Evolutionary conservation across 352 stramenopile species (phyloP), one percentile per base, ranked within the genome.

Genomic region (Thalassiosira mediterranea): DNA sequence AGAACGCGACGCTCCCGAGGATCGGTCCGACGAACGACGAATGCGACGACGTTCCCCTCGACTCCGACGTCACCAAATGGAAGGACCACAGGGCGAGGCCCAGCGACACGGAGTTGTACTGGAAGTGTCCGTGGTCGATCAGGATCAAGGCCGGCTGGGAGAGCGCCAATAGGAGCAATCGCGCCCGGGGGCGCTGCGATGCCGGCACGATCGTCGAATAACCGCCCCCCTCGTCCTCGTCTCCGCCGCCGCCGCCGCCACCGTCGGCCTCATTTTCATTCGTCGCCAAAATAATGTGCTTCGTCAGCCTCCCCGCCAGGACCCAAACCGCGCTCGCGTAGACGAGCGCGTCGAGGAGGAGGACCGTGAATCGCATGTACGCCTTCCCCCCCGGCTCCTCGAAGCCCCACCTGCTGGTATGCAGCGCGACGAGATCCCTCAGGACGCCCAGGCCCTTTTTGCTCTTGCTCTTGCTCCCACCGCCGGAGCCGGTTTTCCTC

Each of bases 101-200:
- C n/a, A 99, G 78, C n/a, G 94, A 97, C 0, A 98, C 93, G 58
- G 96, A 97, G 79, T 99, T 99, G 88, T 99, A 99, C 93, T 99
- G 97, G 81, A 99, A 99, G 81, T 99, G 97, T n/a, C 96, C 96
- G 76, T 99, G 96, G 79, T 99, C 96, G 68, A 99, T 97, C 7
- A 99, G 86, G 53, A 98, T 66, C 2, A 98, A 63, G 10, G 91
- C 81, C 0, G 97, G 97, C 70, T 93, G 91, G 10, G 79, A 83
- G 31, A 89, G 54, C 10, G 74, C 61, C 11, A 82, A 84, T 10
- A 88, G 11, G 2, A 86, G 58, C 26, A 67, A 37, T 56, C 72
- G 79, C 4, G 76, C 34, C 11, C 46, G 64, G n/a, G 11, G 47
- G 23, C 53, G 44, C 23, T 54, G 13, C 8, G 31, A 29, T 29